These are phyloP conservation scores for Sherardia arvensis DNA, from an alignment of 257 asterid species.

Conservation along the genomic window DNA sequence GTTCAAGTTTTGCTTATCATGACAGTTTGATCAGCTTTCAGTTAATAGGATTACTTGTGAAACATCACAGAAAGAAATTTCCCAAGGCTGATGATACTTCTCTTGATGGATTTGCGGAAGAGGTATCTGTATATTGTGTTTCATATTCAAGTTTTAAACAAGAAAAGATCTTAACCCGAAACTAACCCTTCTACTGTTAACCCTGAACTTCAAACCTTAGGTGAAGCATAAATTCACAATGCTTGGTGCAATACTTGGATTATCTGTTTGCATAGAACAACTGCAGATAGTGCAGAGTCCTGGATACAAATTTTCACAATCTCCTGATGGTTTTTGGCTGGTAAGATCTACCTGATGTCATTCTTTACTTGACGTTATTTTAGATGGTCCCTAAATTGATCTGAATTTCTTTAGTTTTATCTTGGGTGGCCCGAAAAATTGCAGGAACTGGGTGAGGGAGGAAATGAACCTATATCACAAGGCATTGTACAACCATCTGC, in stretches of 20 bases:
- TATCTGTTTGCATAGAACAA: conserved; percentile 45
- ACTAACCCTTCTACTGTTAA: not conserved
- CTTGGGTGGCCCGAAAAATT: conserved; percentile 12
- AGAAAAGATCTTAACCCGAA: not conserved
- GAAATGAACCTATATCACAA: conserved; percentile 14
- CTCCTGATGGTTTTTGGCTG: conserved; percentile 49
- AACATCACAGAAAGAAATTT: conserved; percentile 62
- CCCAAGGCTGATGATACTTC: conserved; percentile 32
- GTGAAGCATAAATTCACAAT: conserved; percentile 48
- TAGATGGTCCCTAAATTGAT: too few relatives aligned
- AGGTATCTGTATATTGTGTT: conserved; percentile 25
- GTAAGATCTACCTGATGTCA: conserved; percentile 23
- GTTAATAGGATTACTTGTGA: conserved; percentile 65
- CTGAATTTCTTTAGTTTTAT: conserved; percentile 3
- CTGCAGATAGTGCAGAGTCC: conserved; percentile 24
- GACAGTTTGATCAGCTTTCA: conserved; percentile 30
- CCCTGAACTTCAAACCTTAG: conserved; percentile 19
- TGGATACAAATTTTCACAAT: conserved; percentile 25
- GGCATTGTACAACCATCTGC: conserved; percentile 18
- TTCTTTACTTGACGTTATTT: not conserved
- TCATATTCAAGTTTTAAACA: not conserved
- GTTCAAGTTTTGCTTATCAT: conserved; percentile 11
- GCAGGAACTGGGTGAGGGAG: conserved; percentile 42
- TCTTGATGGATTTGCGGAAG: conserved; percentile 33
- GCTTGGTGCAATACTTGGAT: conserved; percentile 53